Evolutionary conservation across 441 rosid genomes (phyloP).

Genomic region (Mallotus repandus): DNA sequence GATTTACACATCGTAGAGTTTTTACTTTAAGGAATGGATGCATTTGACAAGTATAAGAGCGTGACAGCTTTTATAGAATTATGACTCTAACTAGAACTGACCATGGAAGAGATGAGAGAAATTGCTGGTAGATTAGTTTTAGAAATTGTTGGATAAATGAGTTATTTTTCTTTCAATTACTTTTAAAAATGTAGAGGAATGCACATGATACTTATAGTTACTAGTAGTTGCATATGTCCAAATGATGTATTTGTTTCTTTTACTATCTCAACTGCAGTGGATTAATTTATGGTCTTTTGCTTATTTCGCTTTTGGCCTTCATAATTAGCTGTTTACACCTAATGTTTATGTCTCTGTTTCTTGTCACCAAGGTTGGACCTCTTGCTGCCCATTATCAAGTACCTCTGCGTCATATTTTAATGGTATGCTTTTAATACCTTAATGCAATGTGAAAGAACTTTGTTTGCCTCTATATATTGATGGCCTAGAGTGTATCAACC

Average conservation of each 20-base stretch:
- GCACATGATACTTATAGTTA: neutral
- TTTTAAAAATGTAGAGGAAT: neutral
- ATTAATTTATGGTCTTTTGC: neutral
- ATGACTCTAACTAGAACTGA: neutral
- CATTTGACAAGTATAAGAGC: neutral
- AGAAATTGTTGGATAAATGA: neutral
- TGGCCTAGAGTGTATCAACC: neutral
- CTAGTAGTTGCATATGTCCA: neutral
- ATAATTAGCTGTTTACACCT: constrained; percentile 10
- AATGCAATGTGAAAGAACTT: constrained; percentile 14
- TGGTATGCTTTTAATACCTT: constrained; percentile 44
- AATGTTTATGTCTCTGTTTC: constrained; percentile 20
- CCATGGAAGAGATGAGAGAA: neutral
- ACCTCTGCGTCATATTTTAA: constrained; percentile 82
- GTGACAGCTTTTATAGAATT: neutral
- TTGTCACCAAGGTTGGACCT: constrained; percentile 65
- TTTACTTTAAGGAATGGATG: neutral
- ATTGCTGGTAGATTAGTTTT: neutral
- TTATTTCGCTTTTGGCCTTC: neutral
- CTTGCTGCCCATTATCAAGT: constrained; percentile 88
- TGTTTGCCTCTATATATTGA: neutral
- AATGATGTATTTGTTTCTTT: neutral
- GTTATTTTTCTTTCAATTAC: neutral
- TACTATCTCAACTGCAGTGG: neutral
- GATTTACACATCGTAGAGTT: neutral